Evolutionary conservation across 2,329 filamentous ascomycete genomes (phyloP).

Genomic region (Aspergillus cejpii): DNA sequence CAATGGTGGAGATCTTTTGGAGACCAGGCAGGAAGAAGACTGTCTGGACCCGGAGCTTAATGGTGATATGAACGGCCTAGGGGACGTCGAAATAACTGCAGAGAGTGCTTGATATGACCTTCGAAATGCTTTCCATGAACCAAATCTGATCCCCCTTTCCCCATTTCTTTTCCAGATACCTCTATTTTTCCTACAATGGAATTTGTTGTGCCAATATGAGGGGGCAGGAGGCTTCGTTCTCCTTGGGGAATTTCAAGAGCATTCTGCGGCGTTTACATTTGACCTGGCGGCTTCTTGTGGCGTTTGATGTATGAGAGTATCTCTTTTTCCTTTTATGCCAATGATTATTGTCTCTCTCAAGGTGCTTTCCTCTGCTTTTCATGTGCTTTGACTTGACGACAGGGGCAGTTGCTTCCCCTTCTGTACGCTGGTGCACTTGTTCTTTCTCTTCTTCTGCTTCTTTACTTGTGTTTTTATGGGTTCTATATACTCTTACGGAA

Average conservation of each 20-base stretch:
- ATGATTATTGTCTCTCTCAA: conserved; percentile 4
- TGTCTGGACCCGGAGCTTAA: conserved; percentile 18
- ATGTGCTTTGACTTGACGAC: conserved; percentile 3
- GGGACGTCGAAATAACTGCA: conserved; percentile 18
- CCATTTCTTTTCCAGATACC: neutral
- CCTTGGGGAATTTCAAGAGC: neutral
- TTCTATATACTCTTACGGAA: conserved; percentile 6
- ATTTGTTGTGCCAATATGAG: neutral
- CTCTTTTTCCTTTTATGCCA: conserved; percentile 2
- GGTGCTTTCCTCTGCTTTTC: conserved; percentile 9
- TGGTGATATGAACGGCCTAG: conserved; percentile 19
- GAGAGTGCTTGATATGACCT: conserved; percentile 1
- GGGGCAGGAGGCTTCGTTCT: neutral
- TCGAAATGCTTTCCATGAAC: neutral
- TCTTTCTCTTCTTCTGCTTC: conserved; percentile 9
- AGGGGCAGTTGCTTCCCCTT: conserved; percentile 4
- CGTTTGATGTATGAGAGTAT: conserved; percentile 4
- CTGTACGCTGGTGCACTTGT: conserved; percentile 11
- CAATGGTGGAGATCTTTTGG: conserved; percentile 31
- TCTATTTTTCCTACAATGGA: neutral
- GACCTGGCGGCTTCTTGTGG: neutral
- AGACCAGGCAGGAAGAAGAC: conserved; percentile 24
- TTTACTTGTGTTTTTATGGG: conserved; percentile 11
- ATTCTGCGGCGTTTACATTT: neutral
- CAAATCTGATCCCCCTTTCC: neutral